These are phyloP conservation scores for Stygiomarasmius scandens DNA, from an alignment of 1,284 basidiomycete genomes.

Conservation along the genomic window DNA sequence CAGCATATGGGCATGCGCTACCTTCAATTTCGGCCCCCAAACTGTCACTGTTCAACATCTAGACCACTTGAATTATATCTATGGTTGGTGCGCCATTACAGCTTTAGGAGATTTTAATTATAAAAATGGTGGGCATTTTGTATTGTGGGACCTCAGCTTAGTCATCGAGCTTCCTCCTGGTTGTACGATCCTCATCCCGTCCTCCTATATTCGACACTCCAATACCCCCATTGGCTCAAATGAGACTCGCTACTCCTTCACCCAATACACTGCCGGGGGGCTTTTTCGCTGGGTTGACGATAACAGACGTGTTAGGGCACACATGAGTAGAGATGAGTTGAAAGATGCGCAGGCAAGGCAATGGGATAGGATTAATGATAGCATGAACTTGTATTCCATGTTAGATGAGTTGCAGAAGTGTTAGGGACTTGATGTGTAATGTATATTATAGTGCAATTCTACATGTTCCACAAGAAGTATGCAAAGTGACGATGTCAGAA, in stretches of 20 bases:
- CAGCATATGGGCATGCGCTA: conserved; percentile 1
- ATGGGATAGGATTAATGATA: no score
- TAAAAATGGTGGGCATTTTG: conserved; percentile 26
- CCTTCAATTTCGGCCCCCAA: conserved; percentile 6
- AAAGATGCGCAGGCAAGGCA: no score
- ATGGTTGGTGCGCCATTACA: conserved; percentile 27
- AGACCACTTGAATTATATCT: neutral
- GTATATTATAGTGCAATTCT: no score
- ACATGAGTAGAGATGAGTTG: no score
- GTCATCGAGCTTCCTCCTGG: conserved; percentile 28
- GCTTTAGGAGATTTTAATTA: conserved; percentile 25
- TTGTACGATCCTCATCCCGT: conserved; percentile 28
- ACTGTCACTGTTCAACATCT: neutral
- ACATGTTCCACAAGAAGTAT: no score
- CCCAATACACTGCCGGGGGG: conserved; percentile 7
- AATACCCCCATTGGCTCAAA: conserved; percentile 22
- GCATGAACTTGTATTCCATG: no score
- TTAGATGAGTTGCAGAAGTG: no score
- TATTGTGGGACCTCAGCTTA: conserved; percentile 25
- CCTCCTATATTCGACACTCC: conserved; percentile 27
- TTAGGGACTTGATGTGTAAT: no score
- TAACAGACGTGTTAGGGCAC: no score
- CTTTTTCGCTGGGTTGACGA: conserved; percentile 1
- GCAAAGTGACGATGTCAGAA: no score
- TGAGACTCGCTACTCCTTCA: conserved; percentile 16